Evolutionary conservation across 2,329 filamentous ascomycete species (phyloP), one percentile per base, ranked within the genome.

Genomic region (Ascochyta viciae-villosae): DNA sequence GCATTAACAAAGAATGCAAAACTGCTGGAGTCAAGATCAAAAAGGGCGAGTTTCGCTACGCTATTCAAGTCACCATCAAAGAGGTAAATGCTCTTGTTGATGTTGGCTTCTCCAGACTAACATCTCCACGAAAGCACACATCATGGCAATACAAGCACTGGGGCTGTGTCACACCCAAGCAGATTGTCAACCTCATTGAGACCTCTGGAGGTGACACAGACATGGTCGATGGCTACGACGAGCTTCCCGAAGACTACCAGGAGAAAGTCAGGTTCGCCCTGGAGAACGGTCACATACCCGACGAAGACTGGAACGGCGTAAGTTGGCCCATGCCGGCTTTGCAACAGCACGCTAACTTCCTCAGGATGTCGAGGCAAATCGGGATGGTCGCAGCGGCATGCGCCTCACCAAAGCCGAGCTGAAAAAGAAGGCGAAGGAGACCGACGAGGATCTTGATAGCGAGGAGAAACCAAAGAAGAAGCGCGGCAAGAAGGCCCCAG

Each of bases 301-400:
- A 91, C 38, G 88, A 91, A 47, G 94, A 97, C 66, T 97, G 92
- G 87, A 94, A 89, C 31, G 92, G 92, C 12, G 92, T 96, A 83
- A 78, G 89, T 44, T 41, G 37, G 2, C 10, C 29, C 12, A 10
- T 15, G 10, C 29, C 13, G 29, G 4, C 10, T 31, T 31, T 15
- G 12, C 13, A 13, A 12, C 13, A 5, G 12, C 12, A 23, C 34
- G 41, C 62, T 66, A 27, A 67, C 55, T 22, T 26, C 22, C 6
- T 23, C 46, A 95, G 90, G 91, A 96, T 63, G 80, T 85, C 3
- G 89, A 90, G 69, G 84, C 86, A 77, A 96, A 95, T 72, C 81
- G 84, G 19, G 87, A 85, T 3, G 89, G 89, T 15, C 80, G 82
- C 66, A 83, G 79, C 56, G 88, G 89, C 23, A 90, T 89, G 69